phyloP scores from a whole-genome alignment of 139 green algal genomes.

The Chlorella ohadii region DNA sequence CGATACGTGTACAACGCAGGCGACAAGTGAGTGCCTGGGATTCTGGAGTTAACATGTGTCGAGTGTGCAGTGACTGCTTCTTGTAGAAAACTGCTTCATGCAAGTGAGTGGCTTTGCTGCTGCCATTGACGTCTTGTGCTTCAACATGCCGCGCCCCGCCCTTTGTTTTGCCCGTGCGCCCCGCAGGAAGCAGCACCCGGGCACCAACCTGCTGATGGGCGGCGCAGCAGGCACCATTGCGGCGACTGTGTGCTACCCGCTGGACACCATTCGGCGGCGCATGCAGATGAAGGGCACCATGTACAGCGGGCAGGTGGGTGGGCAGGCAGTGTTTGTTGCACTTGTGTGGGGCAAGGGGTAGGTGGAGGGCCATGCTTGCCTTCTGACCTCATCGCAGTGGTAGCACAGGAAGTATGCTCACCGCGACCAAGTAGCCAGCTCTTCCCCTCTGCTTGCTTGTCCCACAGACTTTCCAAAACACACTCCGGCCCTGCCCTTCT shows the following conservation, averaged over 20 bases:
- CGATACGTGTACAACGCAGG: slow-evolving; percentile 72
- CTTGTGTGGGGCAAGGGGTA: too few species aligned
- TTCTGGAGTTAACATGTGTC: not conserved
- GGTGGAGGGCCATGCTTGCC: too few species aligned
- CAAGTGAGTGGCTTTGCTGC: too few species aligned
- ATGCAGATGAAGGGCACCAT: slow-evolving; percentile 90
- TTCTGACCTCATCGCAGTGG: too few species aligned
- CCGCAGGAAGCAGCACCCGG: slow-evolving; percentile 56
- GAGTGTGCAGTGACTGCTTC: too few species aligned
- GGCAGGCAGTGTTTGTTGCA: too few species aligned
- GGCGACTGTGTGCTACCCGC: slow-evolving; percentile 87
- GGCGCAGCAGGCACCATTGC: slow-evolving; percentile 77
- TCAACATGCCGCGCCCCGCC: not conserved
- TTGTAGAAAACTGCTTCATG: too few species aligned
- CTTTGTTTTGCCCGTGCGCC: not conserved
- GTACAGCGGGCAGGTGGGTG: slow-evolving; percentile 72
- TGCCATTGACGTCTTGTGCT: not conserved
- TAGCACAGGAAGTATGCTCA: too few species aligned
- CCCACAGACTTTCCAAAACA: too few species aligned
- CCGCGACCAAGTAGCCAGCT: too few species aligned
- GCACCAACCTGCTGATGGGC: slow-evolving; percentile 81
- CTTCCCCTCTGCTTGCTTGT: too few species aligned
- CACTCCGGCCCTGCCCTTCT: too few species aligned
- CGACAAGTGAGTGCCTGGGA: slow-evolving; percentile 39
- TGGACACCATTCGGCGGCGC: slow-evolving; percentile 90